These are phyloP conservation scores for Tricholoma furcatifolium DNA, from an alignment of 768 basidiomycete species.

Conservation along the genomic window DNA sequence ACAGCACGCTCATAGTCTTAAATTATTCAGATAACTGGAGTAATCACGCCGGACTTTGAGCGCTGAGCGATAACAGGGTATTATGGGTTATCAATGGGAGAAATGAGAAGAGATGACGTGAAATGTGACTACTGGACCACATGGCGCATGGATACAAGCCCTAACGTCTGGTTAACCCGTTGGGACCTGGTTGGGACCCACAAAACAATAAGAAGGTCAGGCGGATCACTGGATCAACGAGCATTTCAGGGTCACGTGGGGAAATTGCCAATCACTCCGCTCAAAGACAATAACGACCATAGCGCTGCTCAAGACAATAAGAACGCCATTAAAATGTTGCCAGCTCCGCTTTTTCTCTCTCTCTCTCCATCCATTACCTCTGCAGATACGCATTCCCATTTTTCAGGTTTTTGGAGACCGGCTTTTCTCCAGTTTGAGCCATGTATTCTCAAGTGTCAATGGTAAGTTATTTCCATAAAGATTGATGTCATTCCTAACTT, in stretches of 20 bases:
- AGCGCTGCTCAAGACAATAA: constrained; percentile 28
- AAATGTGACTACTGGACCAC: too few species aligned
- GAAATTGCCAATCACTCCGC: background rate
- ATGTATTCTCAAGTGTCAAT: constrained; percentile 4
- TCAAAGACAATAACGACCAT: constrained; percentile 18
- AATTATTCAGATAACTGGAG: too few species aligned
- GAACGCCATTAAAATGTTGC: constrained; percentile 26
- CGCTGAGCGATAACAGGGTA: too few species aligned
- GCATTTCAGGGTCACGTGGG: background rate
- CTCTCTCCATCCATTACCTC: constrained; percentile 9
- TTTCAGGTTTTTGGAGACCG: background rate
- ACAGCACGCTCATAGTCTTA: too few species aligned
- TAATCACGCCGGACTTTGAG: too few species aligned
- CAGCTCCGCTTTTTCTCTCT: constrained; percentile 9
- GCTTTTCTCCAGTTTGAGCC: background rate
- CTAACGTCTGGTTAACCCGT: too few species aligned
- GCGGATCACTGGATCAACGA: too few species aligned
- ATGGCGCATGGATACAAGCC: too few species aligned
- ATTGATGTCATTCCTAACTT: background rate
- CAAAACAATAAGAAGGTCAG: background rate
- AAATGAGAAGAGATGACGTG: too few species aligned
- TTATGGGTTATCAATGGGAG: too few species aligned
- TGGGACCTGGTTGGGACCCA: too few species aligned
- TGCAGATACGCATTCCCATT: background rate
- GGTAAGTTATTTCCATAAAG: background rate